phyloP scores from a whole-genome alignment of 805 yeast species.

The Metschnikowia cubensis region DNA sequence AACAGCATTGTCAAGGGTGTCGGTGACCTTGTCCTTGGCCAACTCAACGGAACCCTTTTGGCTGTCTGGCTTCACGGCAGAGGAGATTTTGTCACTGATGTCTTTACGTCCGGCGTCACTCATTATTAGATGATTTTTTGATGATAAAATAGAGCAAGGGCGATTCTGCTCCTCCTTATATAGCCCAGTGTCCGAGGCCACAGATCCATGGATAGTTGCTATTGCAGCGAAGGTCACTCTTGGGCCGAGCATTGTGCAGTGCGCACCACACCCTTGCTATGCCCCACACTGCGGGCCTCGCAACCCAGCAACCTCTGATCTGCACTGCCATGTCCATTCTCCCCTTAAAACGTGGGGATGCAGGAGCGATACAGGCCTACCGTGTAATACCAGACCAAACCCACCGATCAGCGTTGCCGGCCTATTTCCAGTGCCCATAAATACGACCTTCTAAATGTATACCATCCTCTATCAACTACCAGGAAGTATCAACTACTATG shows the following conservation, averaged over 20 bases:
- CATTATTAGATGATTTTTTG: slow-evolving; percentile 21
- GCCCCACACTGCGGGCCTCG: neutral
- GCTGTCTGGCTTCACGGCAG: slow-evolving; percentile 40
- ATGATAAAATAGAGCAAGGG: neutral
- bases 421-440: too few relatives aligned
- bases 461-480: too few relatives aligned
- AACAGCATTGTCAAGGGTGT: slow-evolving; percentile 32
- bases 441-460: too few relatives aligned
- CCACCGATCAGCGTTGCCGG: too few relatives aligned
- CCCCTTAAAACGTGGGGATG: neutral
- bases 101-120: slow-evolving; percentile 43
- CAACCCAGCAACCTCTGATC: neutral
- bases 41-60: slow-evolving; percentile 37
- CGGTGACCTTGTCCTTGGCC: slow-evolving; percentile 36
- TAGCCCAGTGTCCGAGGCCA: slow-evolving; percentile 1
- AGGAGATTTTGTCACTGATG: slow-evolving; percentile 34
- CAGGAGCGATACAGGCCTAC: neutral
- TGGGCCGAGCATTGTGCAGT: slow-evolving; percentile 7
- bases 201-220: neutral
- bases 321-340: neutral
- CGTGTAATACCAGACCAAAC: too few relatives aligned
- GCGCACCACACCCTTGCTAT: neutral
- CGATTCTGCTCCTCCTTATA: slow-evolving; percentile 3
- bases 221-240: slow-evolving; percentile 1
- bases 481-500: too few relatives aligned